Evolutionary conservation across 2,329 filamentous ascomycete genomes (phyloP).

Genomic region (Teratosphaeria zuluensis): DNA sequence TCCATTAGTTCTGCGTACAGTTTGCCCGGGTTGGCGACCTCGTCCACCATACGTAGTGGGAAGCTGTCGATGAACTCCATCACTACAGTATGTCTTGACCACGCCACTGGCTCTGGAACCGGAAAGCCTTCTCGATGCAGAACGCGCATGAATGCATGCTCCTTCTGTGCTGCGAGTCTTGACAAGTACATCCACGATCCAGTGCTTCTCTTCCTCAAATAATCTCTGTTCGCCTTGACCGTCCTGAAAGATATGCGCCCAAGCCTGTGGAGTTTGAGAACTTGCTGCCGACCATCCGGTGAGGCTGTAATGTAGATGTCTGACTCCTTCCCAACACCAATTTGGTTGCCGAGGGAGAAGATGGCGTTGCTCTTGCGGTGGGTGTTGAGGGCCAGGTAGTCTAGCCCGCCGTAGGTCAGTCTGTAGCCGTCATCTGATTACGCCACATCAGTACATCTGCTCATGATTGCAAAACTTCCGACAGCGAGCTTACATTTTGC

Average conservation of each 20-base stretch:
- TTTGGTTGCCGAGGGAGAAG: constrained; percentile 87
- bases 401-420: constrained; percentile 88
- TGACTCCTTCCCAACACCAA: constrained; percentile 94
- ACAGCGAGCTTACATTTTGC: constrained; percentile 57
- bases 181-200: constrained; percentile 99
- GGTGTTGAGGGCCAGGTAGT: constrained; percentile 92
- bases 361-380: constrained; percentile 70
- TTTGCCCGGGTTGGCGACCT: constrained; percentile 70
- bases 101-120: constrained; percentile 77
- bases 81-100: constrained; percentile 90
- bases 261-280: constrained; percentile 92
- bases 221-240: constrained; percentile 92
- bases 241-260: constrained; percentile 95
- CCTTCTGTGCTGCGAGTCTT: constrained; percentile 81
- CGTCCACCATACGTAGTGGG: constrained; percentile 78
- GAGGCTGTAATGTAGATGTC: constrained; percentile 93
- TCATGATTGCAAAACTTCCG: background rate
- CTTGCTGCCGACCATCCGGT: constrained; percentile 62
- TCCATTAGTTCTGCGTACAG: constrained; percentile 87
- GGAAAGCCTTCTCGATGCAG: constrained; percentile 76
- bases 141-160: constrained; percentile 88
- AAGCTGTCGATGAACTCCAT: constrained; percentile 93
- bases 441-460: background rate
- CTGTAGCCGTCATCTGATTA: constrained; percentile 79
- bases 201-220: constrained; percentile 69